A percentile compares a stretch with the other conserved stretches of the same genome.
These are phyloP conservation scores for Zanthoxylum bungeanum DNA, from an alignment of 345 rosid genomes.

Conservation along the genomic window DNA sequence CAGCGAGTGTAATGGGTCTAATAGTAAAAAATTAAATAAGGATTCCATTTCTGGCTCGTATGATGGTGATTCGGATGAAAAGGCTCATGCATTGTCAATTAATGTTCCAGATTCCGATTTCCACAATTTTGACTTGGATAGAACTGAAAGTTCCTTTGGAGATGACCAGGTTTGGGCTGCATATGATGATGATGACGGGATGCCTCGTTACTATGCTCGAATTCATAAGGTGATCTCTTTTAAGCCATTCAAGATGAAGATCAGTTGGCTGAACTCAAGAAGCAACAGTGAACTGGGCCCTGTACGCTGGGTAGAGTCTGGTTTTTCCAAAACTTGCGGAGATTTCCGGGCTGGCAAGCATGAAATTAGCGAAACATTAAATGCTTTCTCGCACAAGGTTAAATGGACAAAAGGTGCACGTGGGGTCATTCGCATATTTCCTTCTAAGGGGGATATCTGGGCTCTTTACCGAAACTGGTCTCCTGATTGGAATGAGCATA, in stretches of 20 bases:
- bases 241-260: slow-evolving; percentile 78
- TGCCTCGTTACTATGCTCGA: slow-evolving; percentile 97
- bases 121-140: slow-evolving; percentile 80
- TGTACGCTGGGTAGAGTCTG: slow-evolving; percentile 72
- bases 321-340: slow-evolving; percentile 86
- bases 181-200: slow-evolving; percentile 85
- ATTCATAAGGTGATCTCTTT: slow-evolving; percentile 75
- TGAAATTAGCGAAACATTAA: slow-evolving; percentile 49
- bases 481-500: slow-evolving; percentile 65
- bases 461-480: slow-evolving; percentile 91
- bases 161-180: slow-evolving; percentile 97
- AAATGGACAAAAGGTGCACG: slow-evolving; percentile 65
- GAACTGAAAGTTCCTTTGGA: slow-evolving; percentile 64
- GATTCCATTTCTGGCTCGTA: slow-evolving; percentile 17
- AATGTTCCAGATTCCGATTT: slow-evolving; percentile 92
- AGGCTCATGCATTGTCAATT: slow-evolving; percentile 34
- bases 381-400: slow-evolving; percentile 84
- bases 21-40: slow-evolving; percentile 15
- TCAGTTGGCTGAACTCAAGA: slow-evolving; percentile 92
- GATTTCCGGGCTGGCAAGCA: slow-evolving; percentile 66
- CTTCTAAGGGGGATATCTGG: slow-evolving; percentile 85
- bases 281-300: slow-evolving; percentile 59
- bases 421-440: slow-evolving; percentile 65
- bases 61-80: slow-evolving; percentile 18
- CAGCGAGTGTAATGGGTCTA: slow-evolving; percentile 7